Percentiles rank a stretch among this genome's conserved stretches.
These are phyloP conservation scores for Hypericum androsaemum DNA, from an alignment of 345 rosid species.

Conservation along the genomic window DNA sequence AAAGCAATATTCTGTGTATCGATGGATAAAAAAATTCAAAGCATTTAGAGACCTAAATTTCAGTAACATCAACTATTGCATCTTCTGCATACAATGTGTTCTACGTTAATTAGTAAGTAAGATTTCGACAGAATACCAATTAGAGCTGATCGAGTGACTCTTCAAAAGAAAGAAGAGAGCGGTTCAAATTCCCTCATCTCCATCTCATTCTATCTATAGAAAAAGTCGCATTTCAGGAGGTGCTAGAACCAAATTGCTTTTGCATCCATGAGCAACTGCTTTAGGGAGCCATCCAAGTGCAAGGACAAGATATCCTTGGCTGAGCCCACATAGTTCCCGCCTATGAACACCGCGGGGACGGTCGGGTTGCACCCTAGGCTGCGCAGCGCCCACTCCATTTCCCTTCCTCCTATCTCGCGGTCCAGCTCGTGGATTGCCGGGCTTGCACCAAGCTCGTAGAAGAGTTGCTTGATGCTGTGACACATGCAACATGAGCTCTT, in stretches of 20 bases:
- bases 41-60: too few relatives aligned
- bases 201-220: too few relatives aligned
- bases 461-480: slow-evolving; percentile 84
- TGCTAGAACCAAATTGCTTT: slow-evolving; percentile 49
- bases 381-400: slow-evolving; percentile 70
- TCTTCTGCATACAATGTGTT: too few relatives aligned
- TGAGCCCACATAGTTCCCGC: slow-evolving; percentile 80
- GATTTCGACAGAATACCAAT: too few relatives aligned
- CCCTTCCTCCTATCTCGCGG: slow-evolving; percentile 61
- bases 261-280: slow-evolving; percentile 89
- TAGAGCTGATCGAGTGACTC: too few relatives aligned
- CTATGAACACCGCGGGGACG: slow-evolving; percentile 92
- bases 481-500: slow-evolving; percentile 98
- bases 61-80: too few relatives aligned
- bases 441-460: slow-evolving; percentile 91
- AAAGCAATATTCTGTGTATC: too few relatives aligned
- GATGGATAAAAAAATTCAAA: too few relatives aligned
- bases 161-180: too few relatives aligned
- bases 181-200: too few relatives aligned
- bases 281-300: slow-evolving; percentile 85
- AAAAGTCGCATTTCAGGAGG: too few relatives aligned
- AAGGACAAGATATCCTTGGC: slow-evolving; percentile 83
- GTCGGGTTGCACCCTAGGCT: slow-evolving; percentile 59
- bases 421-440: slow-evolving; percentile 93
- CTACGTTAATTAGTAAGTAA: too few relatives aligned